These are phyloP conservation scores for Closterium sp. DNA, from an alignment of 139 green algal genomes.

Conservation along the genomic window DNA sequence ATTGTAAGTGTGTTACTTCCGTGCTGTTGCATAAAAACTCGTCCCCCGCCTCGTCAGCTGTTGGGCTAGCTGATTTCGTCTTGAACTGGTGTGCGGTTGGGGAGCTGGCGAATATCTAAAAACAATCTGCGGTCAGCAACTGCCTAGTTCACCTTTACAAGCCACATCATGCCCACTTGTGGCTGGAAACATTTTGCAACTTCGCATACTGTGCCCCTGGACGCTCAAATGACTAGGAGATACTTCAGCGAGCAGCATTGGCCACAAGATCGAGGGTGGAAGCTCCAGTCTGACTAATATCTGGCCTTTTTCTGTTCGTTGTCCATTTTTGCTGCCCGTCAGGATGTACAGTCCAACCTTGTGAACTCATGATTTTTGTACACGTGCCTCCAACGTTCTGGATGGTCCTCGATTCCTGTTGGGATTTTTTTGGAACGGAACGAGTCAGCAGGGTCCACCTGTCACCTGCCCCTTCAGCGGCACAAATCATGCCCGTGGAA, in stretches of 20 bases:
- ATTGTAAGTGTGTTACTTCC: too few relatives aligned
- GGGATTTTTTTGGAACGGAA: not conserved
- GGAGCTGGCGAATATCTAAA: not conserved
- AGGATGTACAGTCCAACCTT: not conserved
- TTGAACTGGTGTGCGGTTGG: not conserved
- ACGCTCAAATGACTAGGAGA: not conserved
- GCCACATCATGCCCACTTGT: not conserved
- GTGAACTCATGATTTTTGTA: not conserved
- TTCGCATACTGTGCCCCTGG: not conserved
- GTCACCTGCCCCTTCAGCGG: not conserved
- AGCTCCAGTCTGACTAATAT: not conserved
- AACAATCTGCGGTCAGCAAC: not conserved
- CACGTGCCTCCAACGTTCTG: not conserved
- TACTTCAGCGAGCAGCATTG: not conserved
- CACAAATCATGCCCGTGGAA: not conserved
- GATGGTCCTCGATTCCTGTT: not conserved
- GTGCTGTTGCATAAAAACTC: too few relatives aligned
- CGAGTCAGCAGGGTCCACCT: not conserved
- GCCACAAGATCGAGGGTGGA: not conserved
- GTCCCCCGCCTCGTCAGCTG: too few relatives aligned
- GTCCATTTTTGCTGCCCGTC: not conserved
- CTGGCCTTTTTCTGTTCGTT: not conserved
- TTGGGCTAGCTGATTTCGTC: too few relatives aligned
- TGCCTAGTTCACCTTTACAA: not conserved
- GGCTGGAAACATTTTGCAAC: not conserved